Evolutionary conservation across 345 rosid species (phyloP).

Genomic region (Sonneratia caseolaris): DNA sequence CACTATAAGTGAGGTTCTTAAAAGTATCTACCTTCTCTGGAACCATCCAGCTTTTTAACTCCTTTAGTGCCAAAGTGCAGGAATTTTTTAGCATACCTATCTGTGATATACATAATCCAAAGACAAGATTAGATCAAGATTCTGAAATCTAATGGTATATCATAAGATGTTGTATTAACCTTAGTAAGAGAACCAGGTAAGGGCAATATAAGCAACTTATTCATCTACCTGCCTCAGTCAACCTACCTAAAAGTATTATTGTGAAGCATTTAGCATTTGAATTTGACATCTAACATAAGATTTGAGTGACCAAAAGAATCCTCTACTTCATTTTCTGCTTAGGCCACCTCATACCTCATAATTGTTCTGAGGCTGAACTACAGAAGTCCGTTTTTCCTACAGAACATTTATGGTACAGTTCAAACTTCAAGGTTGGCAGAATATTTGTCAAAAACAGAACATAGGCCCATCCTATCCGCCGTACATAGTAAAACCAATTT

Average conservation of each 20-base stretch:
- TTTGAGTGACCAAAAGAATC: not conserved
- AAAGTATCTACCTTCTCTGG: constrained; percentile 54
- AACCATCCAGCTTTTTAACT: constrained; percentile 64
- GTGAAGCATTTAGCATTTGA: not conserved
- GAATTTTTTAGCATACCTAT: constrained; percentile 43
- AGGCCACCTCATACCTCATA: not conserved
- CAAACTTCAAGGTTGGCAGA: not conserved
- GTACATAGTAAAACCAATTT: not conserved
- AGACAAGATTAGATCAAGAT: not conserved
- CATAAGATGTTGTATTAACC: not conserved
- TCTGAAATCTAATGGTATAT: not conserved
- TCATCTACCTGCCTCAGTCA: not conserved
- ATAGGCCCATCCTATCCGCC: not conserved
- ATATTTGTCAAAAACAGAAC: not conserved
- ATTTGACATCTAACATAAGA: not conserved
- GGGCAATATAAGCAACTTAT: not conserved
- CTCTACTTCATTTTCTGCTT: not conserved
- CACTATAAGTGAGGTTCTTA: not conserved
- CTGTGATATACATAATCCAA: constrained; percentile 32
- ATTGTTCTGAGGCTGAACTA: not conserved
- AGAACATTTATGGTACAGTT: not conserved
- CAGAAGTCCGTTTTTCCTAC: not conserved
- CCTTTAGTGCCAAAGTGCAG: constrained; percentile 46
- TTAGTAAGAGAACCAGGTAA: not conserved
- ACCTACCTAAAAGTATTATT: not conserved